These are phyloP conservation scores for Fusarium coffeatum DNA, from an alignment of 2,329 filamentous ascomycete genomes.

Conservation along the genomic window DNA sequence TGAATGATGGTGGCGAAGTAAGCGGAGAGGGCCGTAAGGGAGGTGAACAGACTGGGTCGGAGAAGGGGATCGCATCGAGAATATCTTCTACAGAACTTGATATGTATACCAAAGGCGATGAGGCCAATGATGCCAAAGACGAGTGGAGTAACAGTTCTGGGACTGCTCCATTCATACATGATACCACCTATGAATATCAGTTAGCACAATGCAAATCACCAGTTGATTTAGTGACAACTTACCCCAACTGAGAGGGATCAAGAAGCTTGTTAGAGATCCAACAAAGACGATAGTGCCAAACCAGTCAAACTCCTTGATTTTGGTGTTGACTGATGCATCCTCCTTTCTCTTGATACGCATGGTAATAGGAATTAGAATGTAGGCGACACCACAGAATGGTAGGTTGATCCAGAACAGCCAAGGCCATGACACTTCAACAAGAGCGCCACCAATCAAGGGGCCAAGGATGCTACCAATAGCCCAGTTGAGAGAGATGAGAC, in stretches of 20 bases:
- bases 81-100: constrained; percentile 37
- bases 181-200: constrained; percentile 61
- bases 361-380: constrained; percentile 36
- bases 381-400: constrained; percentile 57
- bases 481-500: constrained; percentile 59
- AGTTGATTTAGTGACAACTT: constrained; percentile 5
- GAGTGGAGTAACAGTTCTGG: constrained; percentile 71
- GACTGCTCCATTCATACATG: constrained; percentile 72
- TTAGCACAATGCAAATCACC: constrained; percentile 1
- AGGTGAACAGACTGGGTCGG: constrained; percentile 41
- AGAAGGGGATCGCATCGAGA: constrained; percentile 40
- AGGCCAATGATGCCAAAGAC: constrained; percentile 63
- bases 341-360: constrained; percentile 35
- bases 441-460: constrained; percentile 62
- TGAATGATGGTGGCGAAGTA: constrained; percentile 42
- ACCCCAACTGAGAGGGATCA: constrained; percentile 43
- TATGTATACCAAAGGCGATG: constrained; percentile 34
- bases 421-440: constrained; percentile 65
- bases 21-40: constrained; percentile 37
- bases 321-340: constrained; percentile 14
- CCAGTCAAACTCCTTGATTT: constrained; percentile 65
- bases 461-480: constrained; percentile 62
- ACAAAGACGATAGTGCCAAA: constrained; percentile 71
- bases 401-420: constrained; percentile 76
- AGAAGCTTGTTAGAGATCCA: constrained; percentile 61